These are phyloP conservation scores for Stentor coeruleus DNA, from an alignment of 73 alveolate genomes.

Conservation along the genomic window DNA sequence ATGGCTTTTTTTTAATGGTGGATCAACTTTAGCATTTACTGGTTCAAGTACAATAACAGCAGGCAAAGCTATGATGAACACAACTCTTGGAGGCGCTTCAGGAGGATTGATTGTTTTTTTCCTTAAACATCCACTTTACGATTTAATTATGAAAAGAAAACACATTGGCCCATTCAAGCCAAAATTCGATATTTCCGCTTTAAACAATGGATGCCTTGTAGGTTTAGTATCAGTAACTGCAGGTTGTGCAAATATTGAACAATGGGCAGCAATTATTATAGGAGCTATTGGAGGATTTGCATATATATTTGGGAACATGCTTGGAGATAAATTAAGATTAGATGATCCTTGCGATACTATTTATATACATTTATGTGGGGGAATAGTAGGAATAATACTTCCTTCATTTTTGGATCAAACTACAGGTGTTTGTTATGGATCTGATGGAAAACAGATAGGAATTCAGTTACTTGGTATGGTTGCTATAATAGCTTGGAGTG, in stretches of 20 bases:
- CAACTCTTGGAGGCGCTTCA: slow-evolving; percentile 40
- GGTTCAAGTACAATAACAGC: slow-evolving; percentile 28
- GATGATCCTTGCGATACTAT: slow-evolving; percentile 82
- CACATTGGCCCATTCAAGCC: slow-evolving; percentile 17
- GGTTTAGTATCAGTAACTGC: slow-evolving; percentile 80
- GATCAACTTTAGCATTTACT: slow-evolving; percentile 31
- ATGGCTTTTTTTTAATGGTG: slow-evolving; percentile 41
- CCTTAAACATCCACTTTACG: background rate
- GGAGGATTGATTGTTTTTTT: slow-evolving; percentile 41
- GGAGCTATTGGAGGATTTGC: slow-evolving; percentile 56
- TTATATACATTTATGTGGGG: slow-evolving; percentile 77
- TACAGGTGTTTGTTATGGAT: slow-evolving; percentile 56
- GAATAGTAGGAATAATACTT: slow-evolving; percentile 58
- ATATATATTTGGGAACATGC: slow-evolving; percentile 50
- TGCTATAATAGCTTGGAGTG: slow-evolving; percentile 37
- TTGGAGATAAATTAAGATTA: slow-evolving; percentile 49
- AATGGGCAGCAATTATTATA: slow-evolving; percentile 71
- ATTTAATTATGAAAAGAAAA: background rate
- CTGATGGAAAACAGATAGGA: slow-evolving; percentile 36
- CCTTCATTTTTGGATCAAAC: slow-evolving; percentile 63
- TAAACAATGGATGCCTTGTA: slow-evolving; percentile 71
- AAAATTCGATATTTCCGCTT: slow-evolving; percentile 40
- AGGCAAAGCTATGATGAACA: slow-evolving; percentile 38
- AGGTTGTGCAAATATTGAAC: slow-evolving; percentile 63
- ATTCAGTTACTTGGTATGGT: slow-evolving; percentile 34